Evolutionary conservation across 768 basidiomycete species (phyloP), one percentile per base, ranked within the genome.

Genomic region (Phaeolepiota aurea): DNA sequence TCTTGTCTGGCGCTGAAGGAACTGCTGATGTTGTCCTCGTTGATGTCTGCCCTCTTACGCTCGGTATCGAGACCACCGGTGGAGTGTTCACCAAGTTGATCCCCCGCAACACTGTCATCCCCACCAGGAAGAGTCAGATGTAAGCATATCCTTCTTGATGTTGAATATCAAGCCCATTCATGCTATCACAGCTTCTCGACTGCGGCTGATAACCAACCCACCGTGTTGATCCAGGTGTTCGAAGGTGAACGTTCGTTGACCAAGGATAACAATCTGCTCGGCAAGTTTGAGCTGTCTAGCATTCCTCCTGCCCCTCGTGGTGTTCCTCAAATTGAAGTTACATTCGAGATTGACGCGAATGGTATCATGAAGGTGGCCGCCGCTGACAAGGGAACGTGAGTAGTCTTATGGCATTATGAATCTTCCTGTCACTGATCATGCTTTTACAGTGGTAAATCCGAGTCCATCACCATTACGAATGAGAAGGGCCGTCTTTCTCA

Each of bases 291-390:
- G 62, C 75, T 94, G n/a, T 79, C 80, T 40, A 85, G 87, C 44
- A 90, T 93, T 47, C 87, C 82, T 14, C 87, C 88, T 16, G 87
- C 87, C 5, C 85, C 88, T 35, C 81, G 84, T 55, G 90, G 90
- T 60, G 82, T 89, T 46, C 90, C 90, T 45, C 86, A 92, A 54
- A 81, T 93, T 46, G 88, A 91, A 59, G 87, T 92, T 51, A 90
- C 85, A 3, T 90, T 94, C 59, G 85, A 89, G 50, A 79, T 94
- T 47, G 88, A 93, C 53, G 82, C 82, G 28, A 85, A 87, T 60
- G 82, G 82, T 56, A 86, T 89, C 57, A 59, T 90, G 63, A 87
- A 83, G 53, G 85, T 91, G 41, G 77, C 79, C 15, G 89, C 89
- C 2, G 62, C 73, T 31, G 86, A 90, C 65, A 88, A 87, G 73